Evolutionary conservation across 345 rosid genomes (phyloP).

Genomic region (Anacardium occidentale): DNA sequence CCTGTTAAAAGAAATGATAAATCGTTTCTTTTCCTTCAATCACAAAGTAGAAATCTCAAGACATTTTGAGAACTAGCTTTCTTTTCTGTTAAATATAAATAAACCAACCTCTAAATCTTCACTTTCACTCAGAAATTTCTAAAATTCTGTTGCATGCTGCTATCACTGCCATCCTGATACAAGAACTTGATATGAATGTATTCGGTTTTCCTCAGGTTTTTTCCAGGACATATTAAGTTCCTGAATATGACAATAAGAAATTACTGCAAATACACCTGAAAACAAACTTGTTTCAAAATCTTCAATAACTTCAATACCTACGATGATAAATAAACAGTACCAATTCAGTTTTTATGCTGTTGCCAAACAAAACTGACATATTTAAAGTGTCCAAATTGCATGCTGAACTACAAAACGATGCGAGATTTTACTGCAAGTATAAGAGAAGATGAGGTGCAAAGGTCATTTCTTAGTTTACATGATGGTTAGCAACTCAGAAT

Average conservation of each 20-base stretch:
- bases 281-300: neutral
- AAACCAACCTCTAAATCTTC: neutral
- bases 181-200: neutral
- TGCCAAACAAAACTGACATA: neutral
- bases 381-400: neutral
- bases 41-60: neutral
- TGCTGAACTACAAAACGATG: neutral
- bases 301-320: neutral
- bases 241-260: neutral
- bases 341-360: neutral
- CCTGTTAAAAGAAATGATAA: neutral
- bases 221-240: neutral
- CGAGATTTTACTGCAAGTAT: neutral
- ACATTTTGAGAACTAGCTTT: neutral
- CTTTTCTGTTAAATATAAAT: no score
- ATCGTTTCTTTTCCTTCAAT: neutral
- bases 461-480: neutral
- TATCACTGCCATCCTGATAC: neutral
- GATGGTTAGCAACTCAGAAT: neutral
- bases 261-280: neutral
- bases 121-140: neutral
- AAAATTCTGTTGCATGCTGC: neutral
- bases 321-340: neutral
- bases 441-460: constrained; percentile 4
- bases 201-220: neutral